A percentile compares a stretch with the other conserved stretches of the same genome.
phyloP scores from a whole-genome alignment of 2,329 filamentous ascomycete species.

The Aspergillus sp. region DNA sequence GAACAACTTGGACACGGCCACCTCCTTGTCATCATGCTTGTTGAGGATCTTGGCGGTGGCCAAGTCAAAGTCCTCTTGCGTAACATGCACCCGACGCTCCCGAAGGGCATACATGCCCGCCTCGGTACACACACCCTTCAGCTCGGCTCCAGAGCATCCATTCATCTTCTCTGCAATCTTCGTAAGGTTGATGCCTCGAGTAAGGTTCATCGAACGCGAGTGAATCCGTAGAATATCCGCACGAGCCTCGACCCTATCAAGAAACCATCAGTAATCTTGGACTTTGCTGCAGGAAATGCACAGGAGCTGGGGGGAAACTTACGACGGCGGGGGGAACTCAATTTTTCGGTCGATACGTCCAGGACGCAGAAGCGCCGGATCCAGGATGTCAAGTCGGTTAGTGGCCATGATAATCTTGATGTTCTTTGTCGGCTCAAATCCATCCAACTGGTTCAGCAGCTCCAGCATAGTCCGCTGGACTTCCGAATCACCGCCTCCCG shows the following conservation, averaged over 20 bases:
- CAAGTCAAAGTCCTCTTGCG: slow-evolving; percentile 97
- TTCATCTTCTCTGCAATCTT: slow-evolving; percentile 99
- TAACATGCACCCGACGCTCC: slow-evolving; percentile 94
- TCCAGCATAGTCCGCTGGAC: slow-evolving; percentile 99
- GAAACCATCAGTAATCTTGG: slow-evolving; percentile 17
- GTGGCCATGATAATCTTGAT: slow-evolving; percentile 99
- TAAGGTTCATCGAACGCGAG: slow-evolving; percentile 97
- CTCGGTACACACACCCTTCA: slow-evolving; percentile 98
- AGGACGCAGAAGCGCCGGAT: slow-evolving; percentile 90
- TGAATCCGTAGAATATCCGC: slow-evolving; percentile 98
- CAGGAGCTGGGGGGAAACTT: slow-evolving; percentile 21
- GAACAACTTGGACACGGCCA: slow-evolving; percentile 36
- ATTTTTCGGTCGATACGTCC: slow-evolving; percentile 98
- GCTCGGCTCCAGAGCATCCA: slow-evolving; percentile 91
- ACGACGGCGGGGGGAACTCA: slow-evolving; percentile 93
- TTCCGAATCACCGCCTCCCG: slow-evolving; percentile 92
- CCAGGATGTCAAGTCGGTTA: slow-evolving; percentile 94
- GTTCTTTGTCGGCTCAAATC: slow-evolving; percentile 98
- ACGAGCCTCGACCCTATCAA: slow-evolving; percentile 72
- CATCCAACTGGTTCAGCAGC: slow-evolving; percentile 94
- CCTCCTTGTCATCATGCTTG: slow-evolving; percentile 98
- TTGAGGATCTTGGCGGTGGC: slow-evolving; percentile 99
- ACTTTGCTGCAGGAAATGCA: neutral
- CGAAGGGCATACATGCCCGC: slow-evolving; percentile 97
- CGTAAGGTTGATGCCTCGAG: slow-evolving; percentile 91